Percentiles rank a stretch among this genome's conserved stretches.
phyloP scores from a whole-genome alignment of 73 alveolate genomes.

The Symbiodinium pilosum region DNA sequence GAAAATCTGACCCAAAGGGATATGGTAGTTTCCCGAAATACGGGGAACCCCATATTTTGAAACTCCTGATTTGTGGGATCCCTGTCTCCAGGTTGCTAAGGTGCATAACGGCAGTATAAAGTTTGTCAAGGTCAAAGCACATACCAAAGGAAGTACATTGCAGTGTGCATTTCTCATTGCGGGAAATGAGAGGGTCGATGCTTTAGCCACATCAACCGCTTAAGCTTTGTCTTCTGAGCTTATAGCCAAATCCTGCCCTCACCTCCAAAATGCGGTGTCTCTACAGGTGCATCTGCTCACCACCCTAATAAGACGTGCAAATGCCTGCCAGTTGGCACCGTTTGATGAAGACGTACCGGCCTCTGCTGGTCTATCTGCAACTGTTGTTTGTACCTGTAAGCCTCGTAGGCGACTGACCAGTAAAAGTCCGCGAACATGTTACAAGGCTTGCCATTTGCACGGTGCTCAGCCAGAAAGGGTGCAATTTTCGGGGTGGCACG shows the following conservation, averaged over 20 bases:
- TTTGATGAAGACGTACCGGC: background rate
- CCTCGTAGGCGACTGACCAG: background rate
- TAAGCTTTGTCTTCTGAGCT: background rate
- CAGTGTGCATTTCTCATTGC: background rate
- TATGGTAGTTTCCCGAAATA: too few species aligned
- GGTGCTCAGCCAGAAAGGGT: too few species aligned
- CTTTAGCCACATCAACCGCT: background rate
- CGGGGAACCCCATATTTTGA: too few species aligned
- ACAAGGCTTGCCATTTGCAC: background rate
- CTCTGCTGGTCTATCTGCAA: background rate
- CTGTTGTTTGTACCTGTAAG: background rate
- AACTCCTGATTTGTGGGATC: too few species aligned
- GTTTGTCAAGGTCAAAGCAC: background rate
- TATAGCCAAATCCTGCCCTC: background rate
- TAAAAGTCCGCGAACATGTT: background rate
- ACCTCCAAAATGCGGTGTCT: background rate
- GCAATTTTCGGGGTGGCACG: too few species aligned
- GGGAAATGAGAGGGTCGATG: background rate
- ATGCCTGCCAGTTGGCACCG: background rate
- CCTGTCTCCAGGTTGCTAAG: too few species aligned
- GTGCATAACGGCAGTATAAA: background rate
- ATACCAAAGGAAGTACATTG: background rate
- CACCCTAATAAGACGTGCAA: background rate
- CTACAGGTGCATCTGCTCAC: background rate
- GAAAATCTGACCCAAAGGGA: too few species aligned